Base-by-base conservation (phyloP, 164 flowering plant genomes). In the Aristolochia californica region DNA sequence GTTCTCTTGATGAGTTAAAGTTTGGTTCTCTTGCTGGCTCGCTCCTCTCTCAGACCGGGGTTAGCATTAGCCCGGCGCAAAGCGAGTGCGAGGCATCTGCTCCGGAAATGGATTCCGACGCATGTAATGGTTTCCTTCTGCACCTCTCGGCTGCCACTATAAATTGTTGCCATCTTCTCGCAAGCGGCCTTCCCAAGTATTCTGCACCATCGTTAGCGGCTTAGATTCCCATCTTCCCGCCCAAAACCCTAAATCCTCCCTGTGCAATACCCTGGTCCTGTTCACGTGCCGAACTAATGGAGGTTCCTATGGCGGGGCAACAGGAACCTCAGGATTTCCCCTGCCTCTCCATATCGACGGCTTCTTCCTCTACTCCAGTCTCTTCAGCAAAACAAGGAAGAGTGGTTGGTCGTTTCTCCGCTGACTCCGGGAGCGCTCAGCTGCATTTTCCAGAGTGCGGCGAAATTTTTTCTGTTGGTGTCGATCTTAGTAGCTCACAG, bases 401-500 rank as follows among this genome's bases (percentile, higher is more conserved):
- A 5, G 54, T 28, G 11, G 65, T 77, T 1, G 90, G 88, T 49
- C 74, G 80, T 48, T 83, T 87, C 68, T 28, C 59, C 57, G 51
- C 56, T 48, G 80, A 64, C 45, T 62, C 68, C 38, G 82, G 75
- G 44, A 62, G 56, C 21, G 45, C 74, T 3, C 77, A 75, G 74
- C 83, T 90, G 50, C 76, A 73, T 0, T 76, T 85, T 50, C 68
- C 27, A 4, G 78, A 74, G 13, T 43, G 77, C 5, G 52, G 27
- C 26, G 72, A 56, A 55, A 56, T 40, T 30, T 27, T 40, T 15
- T 28, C n/a, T 15, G 34, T 72, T 55, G 47, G 12, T 48, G 70
- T 83, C 57, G 82, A 83, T 75, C 77, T 80, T 50, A 53, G 53
- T 13, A 62, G 59, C 10, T 61, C 83, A 59, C 80, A 78, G 93